Evolutionary conservation across 257 asterid genomes (phyloP).

Genomic region (Solanum chiquidenum): DNA sequence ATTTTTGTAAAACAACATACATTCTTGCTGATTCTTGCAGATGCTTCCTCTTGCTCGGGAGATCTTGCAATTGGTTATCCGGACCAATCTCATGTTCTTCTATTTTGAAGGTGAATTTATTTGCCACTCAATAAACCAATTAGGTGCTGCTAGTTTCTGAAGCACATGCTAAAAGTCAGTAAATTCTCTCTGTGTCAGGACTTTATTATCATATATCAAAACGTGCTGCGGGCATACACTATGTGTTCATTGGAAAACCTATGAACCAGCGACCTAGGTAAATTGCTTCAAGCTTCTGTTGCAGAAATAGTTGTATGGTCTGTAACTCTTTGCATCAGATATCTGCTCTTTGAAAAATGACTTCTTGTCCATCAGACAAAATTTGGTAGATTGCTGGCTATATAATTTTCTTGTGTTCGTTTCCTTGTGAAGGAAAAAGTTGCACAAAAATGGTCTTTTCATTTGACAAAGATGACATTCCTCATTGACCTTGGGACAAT

Average conservation of each 20-base stretch:
- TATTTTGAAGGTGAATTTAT: constrained; percentile 80
- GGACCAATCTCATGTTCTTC: constrained; percentile 93
- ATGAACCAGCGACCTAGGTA: constrained; percentile 89
- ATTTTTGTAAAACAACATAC: not conserved
- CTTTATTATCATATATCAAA: constrained; percentile 87
- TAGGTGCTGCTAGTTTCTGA: not conserved
- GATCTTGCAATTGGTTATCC: constrained; percentile 63
- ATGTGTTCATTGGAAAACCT: constrained; percentile 85
- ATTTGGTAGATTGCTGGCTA: not conserved
- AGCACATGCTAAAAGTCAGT: not conserved
- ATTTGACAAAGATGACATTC: not conserved
- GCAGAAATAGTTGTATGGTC: not conserved
- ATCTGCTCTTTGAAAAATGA: not conserved
- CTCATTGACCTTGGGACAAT: not conserved
- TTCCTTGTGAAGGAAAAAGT: not conserved
- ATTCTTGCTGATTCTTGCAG: constrained; percentile 24
- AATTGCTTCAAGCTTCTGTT: not conserved
- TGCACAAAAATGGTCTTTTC: not conserved
- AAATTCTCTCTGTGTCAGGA: constrained; percentile 36
- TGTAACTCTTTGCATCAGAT: not conserved
- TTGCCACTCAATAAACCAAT: not conserved
- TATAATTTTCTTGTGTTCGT: not conserved
- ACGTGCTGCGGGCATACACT: constrained; percentile 87
- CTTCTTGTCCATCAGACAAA: not conserved
- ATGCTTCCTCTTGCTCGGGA: constrained; percentile 76